These are phyloP conservation scores for Penicillium sp. DNA, from an alignment of 2,329 filamentous ascomycete species.

Conservation along the genomic window DNA sequence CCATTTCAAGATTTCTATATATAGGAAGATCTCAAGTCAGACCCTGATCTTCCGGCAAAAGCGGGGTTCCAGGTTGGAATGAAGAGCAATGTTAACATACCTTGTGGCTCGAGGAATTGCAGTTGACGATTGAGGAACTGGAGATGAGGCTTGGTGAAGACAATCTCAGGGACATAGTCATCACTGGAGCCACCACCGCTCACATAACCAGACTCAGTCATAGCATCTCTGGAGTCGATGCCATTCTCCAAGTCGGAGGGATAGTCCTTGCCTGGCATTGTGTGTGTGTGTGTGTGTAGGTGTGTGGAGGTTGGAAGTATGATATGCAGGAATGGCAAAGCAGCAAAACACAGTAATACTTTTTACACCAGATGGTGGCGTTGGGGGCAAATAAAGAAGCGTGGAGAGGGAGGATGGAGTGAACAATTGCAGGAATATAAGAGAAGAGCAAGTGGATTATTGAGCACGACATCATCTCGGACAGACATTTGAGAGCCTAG, in stretches of 20 bases:
- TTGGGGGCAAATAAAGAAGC: constrained; percentile 15
- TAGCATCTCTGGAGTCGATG: constrained; percentile 52
- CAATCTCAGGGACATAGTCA: constrained; percentile 70
- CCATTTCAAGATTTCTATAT: constrained; percentile 81
- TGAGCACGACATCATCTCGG: constrained; percentile 40
- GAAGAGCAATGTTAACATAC: constrained; percentile 44
- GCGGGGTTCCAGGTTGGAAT: constrained; percentile 10
- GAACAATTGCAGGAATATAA: constrained; percentile 34
- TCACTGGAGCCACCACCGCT: constrained; percentile 66
- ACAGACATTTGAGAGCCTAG: constrained; percentile 21
- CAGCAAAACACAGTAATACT: constrained; percentile 8
- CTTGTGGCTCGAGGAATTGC: constrained; percentile 80
- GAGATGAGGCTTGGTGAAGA: constrained; percentile 85
- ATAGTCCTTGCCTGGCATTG: constrained; percentile 47
- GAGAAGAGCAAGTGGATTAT: constrained; percentile 28
- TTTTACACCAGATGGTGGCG: constrained; percentile 10
- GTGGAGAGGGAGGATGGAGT: constrained; percentile 22
- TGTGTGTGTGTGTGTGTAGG: constrained; percentile 18
- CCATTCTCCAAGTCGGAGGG: constrained; percentile 39
- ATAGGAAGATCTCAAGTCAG: constrained; percentile 24
- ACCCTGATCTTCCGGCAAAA: constrained; percentile 5
- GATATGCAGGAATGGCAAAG: constrained; percentile 13
- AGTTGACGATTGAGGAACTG: constrained; percentile 89
- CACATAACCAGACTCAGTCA: constrained; percentile 84
- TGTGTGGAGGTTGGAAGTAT: neutral